phyloP scores from a whole-genome alignment of 768 basidiomycete species.

The Hydnum rufescens region DNA sequence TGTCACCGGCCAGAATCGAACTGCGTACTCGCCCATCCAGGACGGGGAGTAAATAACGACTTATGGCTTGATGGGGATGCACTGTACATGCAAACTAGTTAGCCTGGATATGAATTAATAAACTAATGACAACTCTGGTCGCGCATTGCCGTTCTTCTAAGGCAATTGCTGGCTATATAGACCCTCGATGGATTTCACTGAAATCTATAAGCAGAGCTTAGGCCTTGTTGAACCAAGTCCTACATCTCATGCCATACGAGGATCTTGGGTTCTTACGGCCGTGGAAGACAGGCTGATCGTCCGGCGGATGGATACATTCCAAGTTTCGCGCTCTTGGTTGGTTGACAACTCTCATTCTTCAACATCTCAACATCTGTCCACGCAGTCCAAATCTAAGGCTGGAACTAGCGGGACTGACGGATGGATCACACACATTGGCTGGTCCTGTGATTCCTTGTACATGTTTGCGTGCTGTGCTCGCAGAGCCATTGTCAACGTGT shows the following conservation, averaged over 20 bases:
- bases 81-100: no score
- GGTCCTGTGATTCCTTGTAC: conserved; percentile 81
- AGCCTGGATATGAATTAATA: no score
- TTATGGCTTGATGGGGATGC: no score
- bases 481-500: conserved; percentile 48
- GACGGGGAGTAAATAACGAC: no score
- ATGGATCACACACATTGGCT: conserved; percentile 34
- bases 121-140: no score
- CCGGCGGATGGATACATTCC: conserved; percentile 65
- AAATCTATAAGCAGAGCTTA: conserved; percentile 56
- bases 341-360: conserved; percentile 36
- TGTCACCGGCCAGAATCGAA: no score
- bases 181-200: conserved; percentile 59
- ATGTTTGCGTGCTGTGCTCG: conserved; percentile 65
- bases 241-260: conserved; percentile 65
- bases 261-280: conserved; percentile 31
- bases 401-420: conserved; percentile 9
- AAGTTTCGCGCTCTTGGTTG: conserved; percentile 64
- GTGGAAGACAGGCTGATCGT: conserved; percentile 64
- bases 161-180: no score
- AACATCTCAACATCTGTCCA: conserved; percentile 23
- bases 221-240: conserved; percentile 65
- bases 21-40: no score
- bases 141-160: no score
- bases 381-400: conserved; percentile 17